Evolutionary conservation across 164 flowering plant species (phyloP).

Genomic region (Stephania yunnanensis): DNA sequence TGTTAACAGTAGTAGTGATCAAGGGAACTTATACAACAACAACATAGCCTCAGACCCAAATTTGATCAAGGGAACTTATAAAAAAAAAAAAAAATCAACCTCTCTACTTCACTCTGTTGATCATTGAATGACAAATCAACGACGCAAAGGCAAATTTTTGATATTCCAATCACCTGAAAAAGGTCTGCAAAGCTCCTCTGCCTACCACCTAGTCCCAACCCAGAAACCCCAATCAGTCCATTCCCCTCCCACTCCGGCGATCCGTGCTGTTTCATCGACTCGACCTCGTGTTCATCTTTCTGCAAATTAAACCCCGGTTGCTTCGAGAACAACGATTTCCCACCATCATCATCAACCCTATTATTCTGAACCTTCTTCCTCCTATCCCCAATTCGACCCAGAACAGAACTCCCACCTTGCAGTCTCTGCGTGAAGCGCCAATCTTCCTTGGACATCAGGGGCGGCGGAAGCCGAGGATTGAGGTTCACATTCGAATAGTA

Average conservation of each 20-base stretch:
- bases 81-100: conserved; percentile 1
- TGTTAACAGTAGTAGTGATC: background rate
- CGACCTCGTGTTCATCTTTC: conserved; percentile 27
- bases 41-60: no score
- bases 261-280: conserved; percentile 18
- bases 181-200: conserved; percentile 68
- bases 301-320: conserved; percentile 40
- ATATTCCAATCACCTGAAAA: conserved; percentile 48
- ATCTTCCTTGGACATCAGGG: conserved; percentile 68
- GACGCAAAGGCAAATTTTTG: no score
- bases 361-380: conserved; percentile 33
- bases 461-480: conserved; percentile 87
- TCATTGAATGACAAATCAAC: conserved; percentile 23
- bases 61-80: background rate
- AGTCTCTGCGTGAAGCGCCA: conserved; percentile 61
- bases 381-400: conserved; percentile 67
- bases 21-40: background rate
- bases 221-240: conserved; percentile 69
- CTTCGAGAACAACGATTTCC: conserved; percentile 39
- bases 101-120: conserved; percentile 25
- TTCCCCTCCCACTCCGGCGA: conserved; percentile 48
- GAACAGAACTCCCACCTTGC: conserved; percentile 29
- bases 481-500: conserved; percentile 61
- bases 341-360: conserved; percentile 14
- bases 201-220: conserved; percentile 56